Evolutionary conservation across 2,329 filamentous ascomycete genomes (phyloP), one percentile per base, ranked within the genome.

Genomic region (Fusarium phyllophilum): DNA sequence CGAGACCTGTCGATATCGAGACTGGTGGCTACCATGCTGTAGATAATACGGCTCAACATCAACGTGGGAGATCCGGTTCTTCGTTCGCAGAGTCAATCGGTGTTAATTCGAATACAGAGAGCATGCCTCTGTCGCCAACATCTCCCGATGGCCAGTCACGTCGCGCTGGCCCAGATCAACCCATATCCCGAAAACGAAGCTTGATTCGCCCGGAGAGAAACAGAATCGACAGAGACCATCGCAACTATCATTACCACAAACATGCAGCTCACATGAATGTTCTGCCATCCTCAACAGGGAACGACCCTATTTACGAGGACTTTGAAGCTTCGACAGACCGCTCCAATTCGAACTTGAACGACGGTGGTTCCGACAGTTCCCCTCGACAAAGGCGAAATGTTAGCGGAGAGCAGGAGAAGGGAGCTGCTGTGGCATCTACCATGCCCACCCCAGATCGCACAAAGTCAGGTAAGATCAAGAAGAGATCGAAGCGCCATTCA

Each of bases 231-330:
- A 91, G 89, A 73, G 93, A 95, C 77, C 95, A 98, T 81, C 95
- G 95, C 20, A 97, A 98, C 82, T 99, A 98, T 80, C 90, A 98
- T 84, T 99, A 99, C 83, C 91, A 94, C 76, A 93, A 97, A 81
- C 95, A 97, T 89, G 95, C 97, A 15, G 93, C 95, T 78, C 93
- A 96, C 74, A 98, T 99, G 95, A 89, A 92, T 62, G 93, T 95
- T 10, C 87, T 94, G 74, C 96, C 97, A 2, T 98, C 96, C 1
- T 93, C 94, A 12, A 98, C 96, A 0, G 96, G 96, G 69, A 93
- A 97, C 77, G 95, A 98, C 78, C 94, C 95, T 6, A 90, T 97
- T 59, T 83, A 93, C 62, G 96, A 98, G 82, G 92, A 94, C 67
- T 83, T 93, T 26, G 93, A 93, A 64, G 91, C 87, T 68, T 89